These are phyloP conservation scores for Casuarina cunninghamiana DNA, from an alignment of 306 rosid genomes.

Conservation along the genomic window DNA sequence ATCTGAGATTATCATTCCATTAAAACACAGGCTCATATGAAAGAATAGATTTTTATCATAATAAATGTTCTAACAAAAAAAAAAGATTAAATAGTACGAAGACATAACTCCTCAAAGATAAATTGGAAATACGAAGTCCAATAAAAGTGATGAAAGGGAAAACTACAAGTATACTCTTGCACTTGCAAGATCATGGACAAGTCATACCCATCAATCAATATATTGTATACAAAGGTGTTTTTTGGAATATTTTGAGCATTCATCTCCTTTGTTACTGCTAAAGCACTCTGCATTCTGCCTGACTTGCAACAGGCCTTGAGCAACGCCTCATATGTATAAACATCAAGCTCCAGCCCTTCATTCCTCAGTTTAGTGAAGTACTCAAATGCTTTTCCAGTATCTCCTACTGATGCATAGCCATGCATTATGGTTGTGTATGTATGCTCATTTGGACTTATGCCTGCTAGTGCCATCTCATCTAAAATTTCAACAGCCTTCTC, in stretches of 20 bases:
- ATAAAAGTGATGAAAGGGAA: conserved; percentile 8
- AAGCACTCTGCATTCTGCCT: conserved; percentile 97
- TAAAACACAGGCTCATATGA: too few species aligned
- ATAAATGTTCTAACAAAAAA: background rate
- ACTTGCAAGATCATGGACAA: conserved; percentile 16
- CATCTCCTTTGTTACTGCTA: conserved; percentile 94
- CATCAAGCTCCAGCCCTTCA: conserved; percentile 84
- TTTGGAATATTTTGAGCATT: conserved; percentile 73
- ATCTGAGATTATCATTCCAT: too few species aligned
- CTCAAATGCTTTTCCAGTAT: conserved; percentile 85
- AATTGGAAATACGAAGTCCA: background rate
- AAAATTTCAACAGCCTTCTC: conserved; percentile 74
- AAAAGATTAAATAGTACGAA: background rate
- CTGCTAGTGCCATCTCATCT: conserved; percentile 87
- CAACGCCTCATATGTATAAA: conserved; percentile 85
- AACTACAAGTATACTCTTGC: background rate
- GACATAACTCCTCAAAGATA: background rate
- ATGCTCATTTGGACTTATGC: conserved; percentile 75
- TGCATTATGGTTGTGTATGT: conserved; percentile 93
- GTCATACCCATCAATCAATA: conserved; percentile 89
- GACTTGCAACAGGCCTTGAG: conserved; percentile 98
- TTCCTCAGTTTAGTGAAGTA: conserved; percentile 72
- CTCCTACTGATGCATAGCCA: conserved; percentile 93
- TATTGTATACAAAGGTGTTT: conserved; percentile 90
- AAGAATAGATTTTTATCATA: too few species aligned